These are phyloP conservation scores for Thalassiosira profunda DNA, from an alignment of 108 stramenopile species.

Conservation along the genomic window DNA sequence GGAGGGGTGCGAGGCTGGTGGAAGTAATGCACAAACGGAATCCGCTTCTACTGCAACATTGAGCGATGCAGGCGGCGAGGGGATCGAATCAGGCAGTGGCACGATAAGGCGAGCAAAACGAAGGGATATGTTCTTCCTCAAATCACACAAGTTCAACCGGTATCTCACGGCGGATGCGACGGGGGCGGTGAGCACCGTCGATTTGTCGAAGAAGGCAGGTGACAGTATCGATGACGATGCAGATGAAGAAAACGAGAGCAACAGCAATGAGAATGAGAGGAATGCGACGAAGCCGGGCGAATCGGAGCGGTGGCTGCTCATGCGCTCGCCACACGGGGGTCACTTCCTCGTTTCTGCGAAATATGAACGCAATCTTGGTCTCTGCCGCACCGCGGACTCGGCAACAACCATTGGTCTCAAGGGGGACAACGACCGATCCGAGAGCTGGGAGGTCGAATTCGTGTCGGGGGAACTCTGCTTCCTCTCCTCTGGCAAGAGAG, in stretches of 20 bases:
- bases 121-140: conserved; percentile 16
- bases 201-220: not conserved
- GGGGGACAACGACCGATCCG: not conserved
- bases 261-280: not conserved
- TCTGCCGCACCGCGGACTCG: not conserved
- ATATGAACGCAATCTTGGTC: conserved; percentile 8
- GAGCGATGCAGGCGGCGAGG: too few species aligned
- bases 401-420: not conserved
- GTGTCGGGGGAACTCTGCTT: conserved; percentile 37
- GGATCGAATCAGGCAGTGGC: too few species aligned
- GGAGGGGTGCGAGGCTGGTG: not conserved
- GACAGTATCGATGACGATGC: not conserved
- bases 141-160: conserved; percentile 24
- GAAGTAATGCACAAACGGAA: too few species aligned
- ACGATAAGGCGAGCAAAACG: too few species aligned
- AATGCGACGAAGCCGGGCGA: conserved; percentile 2
- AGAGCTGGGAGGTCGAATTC: conserved; percentile 33
- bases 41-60: too few species aligned
- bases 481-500: conserved; percentile 19
- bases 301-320: conserved; percentile 10
- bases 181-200: conserved; percentile 14
- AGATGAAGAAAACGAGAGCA: not conserved
- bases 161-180: conserved; percentile 8
- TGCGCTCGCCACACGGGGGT: conserved; percentile 8
- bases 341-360: conserved; percentile 8